Percentiles rank a stretch among this genome's conserved stretches.
phyloP scores from a whole-genome alignment of 2,329 filamentous ascomycete genomes.

The Xylogone sp. region DNA sequence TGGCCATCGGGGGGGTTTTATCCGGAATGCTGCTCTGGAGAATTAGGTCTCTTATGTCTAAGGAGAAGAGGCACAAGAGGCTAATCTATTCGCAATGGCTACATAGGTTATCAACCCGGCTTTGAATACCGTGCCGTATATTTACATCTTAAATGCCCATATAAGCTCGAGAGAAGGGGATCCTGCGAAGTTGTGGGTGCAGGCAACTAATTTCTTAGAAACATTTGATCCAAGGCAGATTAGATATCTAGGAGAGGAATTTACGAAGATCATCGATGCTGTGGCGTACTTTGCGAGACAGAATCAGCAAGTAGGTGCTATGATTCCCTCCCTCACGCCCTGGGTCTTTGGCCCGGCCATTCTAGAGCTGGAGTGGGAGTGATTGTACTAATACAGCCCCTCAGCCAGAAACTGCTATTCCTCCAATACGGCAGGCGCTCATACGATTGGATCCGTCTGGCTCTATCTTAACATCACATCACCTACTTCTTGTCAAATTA shows the following conservation, averaged over 20 bases:
- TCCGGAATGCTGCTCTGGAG: no score
- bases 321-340: background rate
- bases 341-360: background rate
- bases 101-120: constrained; percentile 44
- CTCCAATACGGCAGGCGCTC: constrained; percentile 42
- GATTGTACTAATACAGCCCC: background rate
- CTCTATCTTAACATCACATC: constrained; percentile 61
- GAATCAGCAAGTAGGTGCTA: constrained; percentile 17
- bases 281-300: constrained; percentile 17
- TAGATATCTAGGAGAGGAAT: constrained; percentile 47
- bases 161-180: constrained; percentile 31
- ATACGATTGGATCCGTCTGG: constrained; percentile 63
- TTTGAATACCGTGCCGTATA: constrained; percentile 55
- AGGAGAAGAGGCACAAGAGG: no score
- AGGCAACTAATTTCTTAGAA: constrained; percentile 33
- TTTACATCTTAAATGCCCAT: constrained; percentile 48
- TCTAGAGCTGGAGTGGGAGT: background rate
- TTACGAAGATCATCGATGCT: constrained; percentile 40
- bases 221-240: constrained; percentile 51
- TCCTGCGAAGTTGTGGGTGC: constrained; percentile 43
- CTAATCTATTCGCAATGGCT: no score
- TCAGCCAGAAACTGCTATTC: constrained; percentile 22
- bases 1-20: no score
- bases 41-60: no score
- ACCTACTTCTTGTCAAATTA: constrained; percentile 53